Evolutionary conservation across 306 rosid genomes (phyloP), one percentile per base, ranked within the genome.

Genomic region (Cucumis melo): DNA sequence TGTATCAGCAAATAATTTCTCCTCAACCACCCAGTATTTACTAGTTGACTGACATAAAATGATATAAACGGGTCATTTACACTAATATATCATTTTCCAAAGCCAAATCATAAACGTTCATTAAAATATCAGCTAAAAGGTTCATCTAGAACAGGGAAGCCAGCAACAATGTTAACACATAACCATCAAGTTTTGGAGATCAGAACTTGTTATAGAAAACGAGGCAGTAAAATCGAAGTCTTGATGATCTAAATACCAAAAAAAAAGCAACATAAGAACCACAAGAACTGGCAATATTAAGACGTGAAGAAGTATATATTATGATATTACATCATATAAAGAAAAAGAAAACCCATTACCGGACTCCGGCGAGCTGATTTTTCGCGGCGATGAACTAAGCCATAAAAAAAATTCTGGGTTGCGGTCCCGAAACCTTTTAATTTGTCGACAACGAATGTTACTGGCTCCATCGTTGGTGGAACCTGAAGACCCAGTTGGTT

Each of bases 381-480:
- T 19, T 73, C 77, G 5, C 78, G 87, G 42, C 80, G 79, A 64
- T 72, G 84, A 73, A 89, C 36, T 79, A 91, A 73, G 72, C 65
- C 54, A 55, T 83, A 85, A 8, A 93, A 53, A 55, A 86, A 81
- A 63, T 84, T 83, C 3, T 87, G 93, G 81, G 88, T 75, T 65
- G 89, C 90, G 77, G 85, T 84, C 1, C 83, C 86, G 23, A 89
- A 80, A 53, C 77, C 85, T 79, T 81, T 84, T 27, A 87, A 44
- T 60, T 89, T 88, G 76, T 88, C 87, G 12, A 70, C 63, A 21
- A 82, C 86, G 12, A 24, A 60, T 8, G 83, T 80, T 13, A 83
- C 39, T 63, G 89, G 84, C 57, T 90, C 98, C 98, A 92, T 58
- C 17, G 23, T 88, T 63, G 65, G 71, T n/a, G 57, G 78, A 64